Percentiles rank a stretch among this genome's conserved stretches.
These are phyloP conservation scores for Logfia minima DNA, from an alignment of 129 eudicot species.

Conservation along the genomic window DNA sequence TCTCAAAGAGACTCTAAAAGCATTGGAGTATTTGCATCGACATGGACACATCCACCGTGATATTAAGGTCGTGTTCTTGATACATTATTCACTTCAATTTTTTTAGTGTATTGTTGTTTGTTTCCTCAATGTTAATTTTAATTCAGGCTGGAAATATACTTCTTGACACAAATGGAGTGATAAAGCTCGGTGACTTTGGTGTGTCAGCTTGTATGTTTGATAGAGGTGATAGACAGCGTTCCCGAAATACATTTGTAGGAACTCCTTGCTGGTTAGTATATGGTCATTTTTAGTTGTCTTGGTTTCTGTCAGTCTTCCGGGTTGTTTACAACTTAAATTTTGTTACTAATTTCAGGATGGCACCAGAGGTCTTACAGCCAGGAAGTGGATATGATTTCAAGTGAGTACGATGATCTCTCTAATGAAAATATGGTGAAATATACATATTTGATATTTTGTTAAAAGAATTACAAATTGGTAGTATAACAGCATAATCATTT, in stretches of 20 bases:
- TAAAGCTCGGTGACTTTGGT: constrained; percentile 98
- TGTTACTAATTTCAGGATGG: constrained; percentile 68
- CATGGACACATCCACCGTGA: constrained; percentile 99
- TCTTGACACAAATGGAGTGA: constrained; percentile 81
- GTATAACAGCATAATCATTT: constrained; percentile 2
- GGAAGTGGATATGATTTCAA: constrained; percentile 95
- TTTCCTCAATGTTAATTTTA: constrained; percentile 15
- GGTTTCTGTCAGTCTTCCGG: neutral
- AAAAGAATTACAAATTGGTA: constrained; percentile 4
- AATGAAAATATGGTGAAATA: neutral
- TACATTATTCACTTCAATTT: neutral
- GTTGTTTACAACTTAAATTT: constrained; percentile 8
- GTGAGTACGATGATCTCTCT: constrained; percentile 47
- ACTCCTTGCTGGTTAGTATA: constrained; percentile 96
- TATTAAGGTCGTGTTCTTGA: constrained; percentile 59
- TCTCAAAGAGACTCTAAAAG: constrained; percentile 89
- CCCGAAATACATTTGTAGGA: constrained; percentile 98
- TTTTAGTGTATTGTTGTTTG: neutral
- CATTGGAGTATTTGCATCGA: constrained; percentile 85
- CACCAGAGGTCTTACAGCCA: constrained; percentile 99
- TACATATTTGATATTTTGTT: constrained; percentile 2
- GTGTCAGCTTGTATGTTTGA: constrained; percentile 99
- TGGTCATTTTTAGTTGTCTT: neutral
- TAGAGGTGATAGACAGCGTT: constrained; percentile 91
- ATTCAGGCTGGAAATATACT: constrained; percentile 96